Evolutionary conservation across 2,329 filamentous ascomycete species (phyloP).

Genomic region (Spiromastix sp.): DNA sequence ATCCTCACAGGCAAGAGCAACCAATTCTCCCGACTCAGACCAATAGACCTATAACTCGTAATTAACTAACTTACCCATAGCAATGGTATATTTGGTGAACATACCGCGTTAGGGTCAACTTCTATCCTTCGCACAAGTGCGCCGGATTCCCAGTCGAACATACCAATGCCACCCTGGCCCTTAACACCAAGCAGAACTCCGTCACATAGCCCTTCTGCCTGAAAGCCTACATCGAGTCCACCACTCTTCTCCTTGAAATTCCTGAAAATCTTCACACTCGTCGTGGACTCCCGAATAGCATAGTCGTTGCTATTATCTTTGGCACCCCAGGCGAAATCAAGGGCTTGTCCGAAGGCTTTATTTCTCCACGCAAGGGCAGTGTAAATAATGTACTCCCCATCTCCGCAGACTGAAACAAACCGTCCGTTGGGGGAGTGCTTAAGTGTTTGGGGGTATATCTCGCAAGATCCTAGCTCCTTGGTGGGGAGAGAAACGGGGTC

Average conservation of each 20-base stretch:
- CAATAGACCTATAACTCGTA: slow-evolving; percentile 66
- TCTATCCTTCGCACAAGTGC: slow-evolving; percentile 87
- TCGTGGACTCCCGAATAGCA: slow-evolving; percentile 87
- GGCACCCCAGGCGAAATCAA: slow-evolving; percentile 94
- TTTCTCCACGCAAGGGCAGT: slow-evolving; percentile 94
- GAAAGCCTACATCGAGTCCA: slow-evolving; percentile 87
- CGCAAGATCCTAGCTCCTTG: slow-evolving; percentile 91
- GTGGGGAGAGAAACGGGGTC: slow-evolving; percentile 75
- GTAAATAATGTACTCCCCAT: slow-evolving; percentile 98
- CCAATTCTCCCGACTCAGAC: slow-evolving; percentile 92
- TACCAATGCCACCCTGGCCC: slow-evolving; percentile 85
- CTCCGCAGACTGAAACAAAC: slow-evolving; percentile 82
- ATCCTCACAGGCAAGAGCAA: slow-evolving; percentile 87
- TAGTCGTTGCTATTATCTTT: slow-evolving; percentile 99
- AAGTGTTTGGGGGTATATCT: slow-evolving; percentile 91
- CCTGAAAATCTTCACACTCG: slow-evolving; percentile 93
- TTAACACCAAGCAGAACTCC: slow-evolving; percentile 88
- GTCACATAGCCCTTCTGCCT: slow-evolving; percentile 81
- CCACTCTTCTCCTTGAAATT: slow-evolving; percentile 91
- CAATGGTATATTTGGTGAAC: slow-evolving; percentile 13
- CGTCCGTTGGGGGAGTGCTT: slow-evolving; percentile 93
- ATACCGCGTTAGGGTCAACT: slow-evolving; percentile 53
- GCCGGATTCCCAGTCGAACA: slow-evolving; percentile 93
- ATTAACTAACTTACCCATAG: slow-evolving; percentile 9
- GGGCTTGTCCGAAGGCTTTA: slow-evolving; percentile 88